Percentiles rank a stretch among this genome's conserved stretches.
phyloP scores from a whole-genome alignment of 1,284 basidiomycete species.

The Heterobasidion parviporum region DNA sequence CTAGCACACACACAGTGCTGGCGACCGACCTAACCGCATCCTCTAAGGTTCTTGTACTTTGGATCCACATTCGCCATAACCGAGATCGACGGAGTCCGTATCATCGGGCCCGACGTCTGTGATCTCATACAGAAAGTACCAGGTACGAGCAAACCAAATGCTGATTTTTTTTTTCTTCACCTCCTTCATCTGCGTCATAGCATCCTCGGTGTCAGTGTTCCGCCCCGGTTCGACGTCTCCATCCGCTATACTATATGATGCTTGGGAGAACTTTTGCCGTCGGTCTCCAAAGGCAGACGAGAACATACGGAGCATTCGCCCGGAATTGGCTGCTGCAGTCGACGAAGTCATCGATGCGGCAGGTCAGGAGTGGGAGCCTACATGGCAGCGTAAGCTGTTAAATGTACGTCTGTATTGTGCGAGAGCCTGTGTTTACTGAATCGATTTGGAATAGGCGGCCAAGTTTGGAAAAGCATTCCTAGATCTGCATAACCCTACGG shows the following conservation, averaged over 20 bases:
- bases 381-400: slow-evolving; percentile 83
- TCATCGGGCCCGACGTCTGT: slow-evolving; percentile 73
- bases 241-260: slow-evolving; percentile 88
- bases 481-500: slow-evolving; percentile 85
- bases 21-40: neutral
- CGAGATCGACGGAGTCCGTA: slow-evolving; percentile 83
- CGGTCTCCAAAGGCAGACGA: slow-evolving; percentile 90
- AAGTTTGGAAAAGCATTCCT: slow-evolving; percentile 93
- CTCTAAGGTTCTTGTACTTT: slow-evolving; percentile 69
- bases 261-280: slow-evolving; percentile 80
- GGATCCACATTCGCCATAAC: slow-evolving; percentile 75
- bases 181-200: slow-evolving; percentile 27
- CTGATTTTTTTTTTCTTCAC: neutral
- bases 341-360: slow-evolving; percentile 94
- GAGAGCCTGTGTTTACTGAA: neutral
- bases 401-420: slow-evolving; percentile 44
- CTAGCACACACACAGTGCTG: too few relatives aligned
- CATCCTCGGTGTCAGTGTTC: slow-evolving; percentile 76
- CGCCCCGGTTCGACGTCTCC: slow-evolving; percentile 89
- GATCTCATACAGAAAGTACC: slow-evolving; percentile 94
- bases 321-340: slow-evolving; percentile 82
- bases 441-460: slow-evolving; percentile 59
- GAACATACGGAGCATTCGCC: slow-evolving; percentile 81
- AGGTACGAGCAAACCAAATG: slow-evolving; percentile 33
- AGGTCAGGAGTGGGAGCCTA: slow-evolving; percentile 83